Conservation (phyloP, 805 yeast genomes). For the Tetrapisispora arboricola region DNA sequence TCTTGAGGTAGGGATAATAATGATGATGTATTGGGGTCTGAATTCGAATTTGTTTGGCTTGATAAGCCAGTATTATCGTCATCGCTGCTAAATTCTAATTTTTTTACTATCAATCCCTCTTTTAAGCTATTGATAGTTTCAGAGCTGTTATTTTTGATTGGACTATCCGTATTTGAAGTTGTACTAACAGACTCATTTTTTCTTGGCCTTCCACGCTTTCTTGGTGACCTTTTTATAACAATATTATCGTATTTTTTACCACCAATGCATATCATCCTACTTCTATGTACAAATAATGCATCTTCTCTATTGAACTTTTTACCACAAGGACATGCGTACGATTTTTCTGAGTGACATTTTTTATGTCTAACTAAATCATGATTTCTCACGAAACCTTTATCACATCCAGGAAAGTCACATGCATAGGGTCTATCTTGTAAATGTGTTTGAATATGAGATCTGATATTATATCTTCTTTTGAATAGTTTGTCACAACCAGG, state of each 20-base stretch:
- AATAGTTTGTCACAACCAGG: constrained; percentile 74
- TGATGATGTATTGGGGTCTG: not conserved
- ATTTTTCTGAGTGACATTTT: constrained; percentile 70
- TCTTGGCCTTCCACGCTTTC: constrained; percentile 20
- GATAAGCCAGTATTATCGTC: not conserved
- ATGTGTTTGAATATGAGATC: constrained; percentile 96
- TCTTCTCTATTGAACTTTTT: constrained; percentile 84
- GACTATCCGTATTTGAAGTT: constrained; percentile 11
- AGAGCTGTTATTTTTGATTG: not conserved
- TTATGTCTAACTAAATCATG: constrained; percentile 89
- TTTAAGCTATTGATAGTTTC: constrained; percentile 8
- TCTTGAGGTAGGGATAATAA: not conserved
- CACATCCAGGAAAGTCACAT: constrained; percentile 56
- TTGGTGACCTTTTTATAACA: constrained; percentile 24
- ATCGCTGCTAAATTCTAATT: constrained; percentile 13
- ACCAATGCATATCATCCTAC: constrained; percentile 73
- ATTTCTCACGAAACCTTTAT: constrained; percentile 83
- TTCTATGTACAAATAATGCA: constrained; percentile 73
- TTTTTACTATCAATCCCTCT: constrained; percentile 18
- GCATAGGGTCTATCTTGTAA: constrained; percentile 85
- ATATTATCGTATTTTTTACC: constrained; percentile 34
- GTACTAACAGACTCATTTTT: constrained; percentile 13
- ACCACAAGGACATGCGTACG: constrained; percentile 82
- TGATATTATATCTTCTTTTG: constrained; percentile 78
- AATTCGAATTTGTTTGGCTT: not conserved